Evolutionary conservation across 305 asterid species (phyloP).

Genomic region (Solanum hybrid): DNA sequence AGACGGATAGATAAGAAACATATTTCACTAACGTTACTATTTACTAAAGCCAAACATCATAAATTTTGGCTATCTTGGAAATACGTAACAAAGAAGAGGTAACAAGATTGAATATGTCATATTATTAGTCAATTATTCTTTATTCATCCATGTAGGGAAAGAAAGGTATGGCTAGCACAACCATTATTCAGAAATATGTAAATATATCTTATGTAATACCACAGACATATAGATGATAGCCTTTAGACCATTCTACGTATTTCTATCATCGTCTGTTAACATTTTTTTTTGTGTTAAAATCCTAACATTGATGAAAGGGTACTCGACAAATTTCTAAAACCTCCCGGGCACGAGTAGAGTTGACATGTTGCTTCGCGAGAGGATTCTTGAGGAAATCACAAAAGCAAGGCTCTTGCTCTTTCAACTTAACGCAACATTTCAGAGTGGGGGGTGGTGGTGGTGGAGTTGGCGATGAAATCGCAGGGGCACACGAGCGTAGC

Average conservation of each 20-base stretch:
- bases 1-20: neutral
- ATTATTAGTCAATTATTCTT: neutral
- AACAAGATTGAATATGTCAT: neutral
- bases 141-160: neutral
- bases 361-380: neutral
- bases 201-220: neutral
- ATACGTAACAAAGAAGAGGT: neutral
- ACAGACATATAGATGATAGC: neutral
- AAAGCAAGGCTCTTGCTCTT: constrained; percentile 16
- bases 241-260: neutral
- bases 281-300: neutral
- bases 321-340: constrained; percentile 13
- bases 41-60: neutral
- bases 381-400: constrained; percentile 18
- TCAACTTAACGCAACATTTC: constrained; percentile 19
- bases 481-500: constrained; percentile 4
- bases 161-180: neutral
- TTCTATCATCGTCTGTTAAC: neutral
- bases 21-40: neutral
- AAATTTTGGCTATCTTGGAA: neutral
- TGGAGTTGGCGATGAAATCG: neutral
- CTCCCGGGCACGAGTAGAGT: constrained; percentile 6
- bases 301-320: constrained; percentile 10
- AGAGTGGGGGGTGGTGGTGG: neutral
- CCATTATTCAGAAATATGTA: neutral